Evolutionary conservation across 345 rosid species (phyloP).

Genomic region (Raphanus raphanistrum): DNA sequence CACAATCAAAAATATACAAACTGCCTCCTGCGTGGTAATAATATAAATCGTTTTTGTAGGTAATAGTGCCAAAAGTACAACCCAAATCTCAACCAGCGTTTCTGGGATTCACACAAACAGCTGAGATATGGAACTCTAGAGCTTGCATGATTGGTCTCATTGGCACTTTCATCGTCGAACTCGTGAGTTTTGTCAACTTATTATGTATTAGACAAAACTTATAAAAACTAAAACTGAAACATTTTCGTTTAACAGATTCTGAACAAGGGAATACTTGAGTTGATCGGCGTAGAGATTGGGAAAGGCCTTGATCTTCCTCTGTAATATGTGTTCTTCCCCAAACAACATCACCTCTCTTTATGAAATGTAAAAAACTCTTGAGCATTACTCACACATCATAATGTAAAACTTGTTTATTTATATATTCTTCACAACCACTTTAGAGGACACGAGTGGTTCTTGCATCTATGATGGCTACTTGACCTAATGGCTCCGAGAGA

Average conservation of each 20-base stretch:
- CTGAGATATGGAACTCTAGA: slow-evolving; percentile 88
- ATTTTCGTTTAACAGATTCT: slow-evolving; percentile 50
- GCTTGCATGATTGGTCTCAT: slow-evolving; percentile 93
- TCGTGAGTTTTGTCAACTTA: slow-evolving; percentile 43
- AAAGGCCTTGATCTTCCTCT: slow-evolving; percentile 93
- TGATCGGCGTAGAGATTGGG: slow-evolving; percentile 81
- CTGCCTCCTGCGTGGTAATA: not conserved
- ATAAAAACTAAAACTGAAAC: not conserved
- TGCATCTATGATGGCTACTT: slow-evolving; percentile 61
- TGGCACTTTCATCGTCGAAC: slow-evolving; percentile 67
- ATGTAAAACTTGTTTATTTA: not conserved
- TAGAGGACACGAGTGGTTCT: slow-evolving; percentile 51
- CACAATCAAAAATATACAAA: not conserved
- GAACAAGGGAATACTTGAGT: slow-evolving; percentile 74
- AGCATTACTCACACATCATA: slow-evolving; percentile 11
- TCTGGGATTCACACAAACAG: slow-evolving; percentile 78
- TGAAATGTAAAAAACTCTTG: not conserved
- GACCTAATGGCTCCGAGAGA: slow-evolving; percentile 41
- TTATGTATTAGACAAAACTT: not conserved
- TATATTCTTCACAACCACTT: slow-evolving; percentile 6
- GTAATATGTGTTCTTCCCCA: not conserved
- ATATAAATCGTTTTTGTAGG: slow-evolving; percentile 27
- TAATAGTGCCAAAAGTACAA: slow-evolving; percentile 72
- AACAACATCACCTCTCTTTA: not conserved
- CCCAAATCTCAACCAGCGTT: slow-evolving; percentile 74